phyloP scores from a whole-genome alignment of 345 rosid species.

The Syzygium aqueum region DNA sequence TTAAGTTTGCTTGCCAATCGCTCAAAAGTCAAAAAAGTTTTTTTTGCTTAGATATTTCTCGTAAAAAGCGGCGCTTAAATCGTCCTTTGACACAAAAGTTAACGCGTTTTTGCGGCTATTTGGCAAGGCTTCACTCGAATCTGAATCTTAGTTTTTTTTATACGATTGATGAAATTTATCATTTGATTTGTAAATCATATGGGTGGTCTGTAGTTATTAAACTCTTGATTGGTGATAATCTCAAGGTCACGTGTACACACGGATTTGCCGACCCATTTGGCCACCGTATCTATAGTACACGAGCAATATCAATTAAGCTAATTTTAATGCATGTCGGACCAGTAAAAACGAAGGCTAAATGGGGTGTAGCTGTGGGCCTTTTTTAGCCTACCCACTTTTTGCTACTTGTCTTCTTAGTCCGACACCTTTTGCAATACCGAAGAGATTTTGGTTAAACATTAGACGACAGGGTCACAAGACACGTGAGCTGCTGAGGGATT shows the following conservation, averaged over 20 bases:
- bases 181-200: neutral
- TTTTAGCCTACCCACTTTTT: neutral
- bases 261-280: neutral
- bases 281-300: neutral
- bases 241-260: neutral
- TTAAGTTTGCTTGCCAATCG: neutral
- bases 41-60: neutral
- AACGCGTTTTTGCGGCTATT: neutral
- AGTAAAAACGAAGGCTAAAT: neutral
- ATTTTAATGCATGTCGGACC: neutral
- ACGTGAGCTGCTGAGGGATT: neutral
- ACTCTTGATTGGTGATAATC: neutral
- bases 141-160: neutral
- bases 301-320: neutral
- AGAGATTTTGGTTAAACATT: neutral
- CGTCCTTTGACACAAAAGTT: neutral
- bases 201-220: neutral
- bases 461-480: neutral
- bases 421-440: neutral
- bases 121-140: neutral
- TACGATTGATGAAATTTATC: neutral
- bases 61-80: neutral
- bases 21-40: neutral
- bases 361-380: neutral
- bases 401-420: neutral